Evolutionary conservation across 2,329 filamentous ascomycete species (phyloP), one percentile per base, ranked within the genome.

Genomic region (Fusarium sp.): DNA sequence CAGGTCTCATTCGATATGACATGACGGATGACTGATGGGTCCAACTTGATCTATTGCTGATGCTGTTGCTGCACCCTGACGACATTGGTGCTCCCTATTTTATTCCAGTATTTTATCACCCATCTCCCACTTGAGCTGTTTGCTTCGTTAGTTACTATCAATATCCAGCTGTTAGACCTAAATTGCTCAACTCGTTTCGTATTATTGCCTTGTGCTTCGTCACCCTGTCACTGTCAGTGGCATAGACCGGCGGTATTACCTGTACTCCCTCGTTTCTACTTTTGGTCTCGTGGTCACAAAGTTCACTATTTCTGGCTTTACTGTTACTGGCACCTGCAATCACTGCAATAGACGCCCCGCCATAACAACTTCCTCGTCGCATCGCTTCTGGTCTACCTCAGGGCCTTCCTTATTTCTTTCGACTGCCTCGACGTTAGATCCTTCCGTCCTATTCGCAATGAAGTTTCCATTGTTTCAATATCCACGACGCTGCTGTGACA

Each of bases 361-460:
- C 24, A 56, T 22, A 42, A 19, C 22, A 53, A 54, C 47, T 42
- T 51, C 26, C n/a, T 24, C 36, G 33, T 36, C n/a, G 34, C 39
- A 47, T 49, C 22, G 21, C 26, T 63, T 40, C 53, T 31, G 19
- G 9, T 36, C 33, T 17, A 24, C 51, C 22, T 42, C 56, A 52
- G 34, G 33, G 28, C 36, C 44, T 19, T 21, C 56, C 46, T 56
- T 65, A 53, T 22, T 57, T 57, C 49, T 56, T 44, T 33, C 19
- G 8, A 26, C 36, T 52, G 22, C 43, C 15, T 38, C 33, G 31
- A 44, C 34, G 44, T 19, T 40, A 42, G 21, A n/a, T 51, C 57
- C 52, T 59, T 64, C 54, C 36, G n/a, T 44, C 8, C 45, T 26
- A 54, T 53, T 64, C 63, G 67, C 65, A 53, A 75, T 75, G 73